A percentile compares a stretch with the other conserved stretches of the same genome.
Evolutionary conservation across 2,329 filamentous ascomycete species (phyloP).

Genomic region (Emmonsiellopsis sp.): DNA sequence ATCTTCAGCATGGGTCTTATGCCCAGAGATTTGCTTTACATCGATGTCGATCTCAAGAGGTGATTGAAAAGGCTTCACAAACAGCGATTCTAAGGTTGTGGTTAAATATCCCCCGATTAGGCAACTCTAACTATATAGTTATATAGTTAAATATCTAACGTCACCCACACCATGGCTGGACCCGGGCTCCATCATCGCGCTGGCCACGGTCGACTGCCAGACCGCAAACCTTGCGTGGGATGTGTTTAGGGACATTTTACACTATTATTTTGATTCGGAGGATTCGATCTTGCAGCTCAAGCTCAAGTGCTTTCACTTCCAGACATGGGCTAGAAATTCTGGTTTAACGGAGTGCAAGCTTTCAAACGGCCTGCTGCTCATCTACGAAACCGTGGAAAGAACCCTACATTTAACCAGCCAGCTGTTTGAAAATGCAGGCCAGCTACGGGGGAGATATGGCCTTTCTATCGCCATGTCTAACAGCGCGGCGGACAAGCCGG

Average conservation of each 20-base stretch:
- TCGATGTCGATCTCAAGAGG: too few relatives aligned
- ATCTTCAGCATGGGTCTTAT: too few relatives aligned
- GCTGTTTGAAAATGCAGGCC: not conserved
- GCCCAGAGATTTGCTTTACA: too few relatives aligned
- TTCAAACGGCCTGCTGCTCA: not conserved
- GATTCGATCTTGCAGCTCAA: slow-evolving; percentile 1
- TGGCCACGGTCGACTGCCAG: not conserved
- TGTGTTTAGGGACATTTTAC: not conserved
- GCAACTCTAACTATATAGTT: too few relatives aligned
- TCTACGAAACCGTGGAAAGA: slow-evolving; percentile 1
- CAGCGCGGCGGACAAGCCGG: not conserved
- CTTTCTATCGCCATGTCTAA: not conserved
- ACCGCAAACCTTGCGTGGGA: not conserved
- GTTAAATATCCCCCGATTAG: too few relatives aligned
- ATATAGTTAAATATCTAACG: not conserved
- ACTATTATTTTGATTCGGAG: slow-evolving; percentile 1
- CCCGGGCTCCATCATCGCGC: not conserved
- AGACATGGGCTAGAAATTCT: slow-evolving; percentile 3
- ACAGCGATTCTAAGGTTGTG: too few relatives aligned
- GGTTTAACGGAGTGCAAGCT: not conserved
- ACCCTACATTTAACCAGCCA: not conserved
- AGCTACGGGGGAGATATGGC: not conserved
- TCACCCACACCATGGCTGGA: not conserved
- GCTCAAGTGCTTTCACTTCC: slow-evolving; percentile 1
- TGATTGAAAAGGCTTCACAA: too few relatives aligned